These are phyloP conservation scores for Penicillium pulvis DNA, from an alignment of 495 filamentous ascomycete species.

Conservation along the genomic window DNA sequence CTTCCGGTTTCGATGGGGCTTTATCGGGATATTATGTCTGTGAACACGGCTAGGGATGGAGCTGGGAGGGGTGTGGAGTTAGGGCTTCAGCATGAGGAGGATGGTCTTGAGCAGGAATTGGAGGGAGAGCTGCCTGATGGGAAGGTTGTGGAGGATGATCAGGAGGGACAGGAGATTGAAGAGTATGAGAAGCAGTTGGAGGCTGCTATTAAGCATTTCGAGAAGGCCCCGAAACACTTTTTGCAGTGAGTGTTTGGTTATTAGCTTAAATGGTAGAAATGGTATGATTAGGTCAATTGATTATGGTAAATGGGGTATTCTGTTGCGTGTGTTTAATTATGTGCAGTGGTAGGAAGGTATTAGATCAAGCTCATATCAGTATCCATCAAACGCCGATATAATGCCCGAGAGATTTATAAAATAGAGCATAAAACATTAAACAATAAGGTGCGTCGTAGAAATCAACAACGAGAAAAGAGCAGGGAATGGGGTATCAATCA, in stretches of 20 bases:
- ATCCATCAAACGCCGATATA: conserved; percentile 3
- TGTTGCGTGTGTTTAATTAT: conserved; percentile 11
- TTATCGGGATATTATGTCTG: conserved; percentile 30
- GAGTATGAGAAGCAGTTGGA: conserved; percentile 31
- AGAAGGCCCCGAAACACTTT: conserved; percentile 25
- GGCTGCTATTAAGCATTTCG: conserved; percentile 26
- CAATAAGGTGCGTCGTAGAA: not conserved
- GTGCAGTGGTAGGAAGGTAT: conserved; percentile 12
- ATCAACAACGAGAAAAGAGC: conserved; percentile 5
- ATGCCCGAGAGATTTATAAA: conserved; percentile 6
- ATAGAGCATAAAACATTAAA: not conserved
- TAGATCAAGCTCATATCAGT: conserved; percentile 6
- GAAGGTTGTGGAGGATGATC: conserved; percentile 10
- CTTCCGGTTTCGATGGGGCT: conserved; percentile 23
- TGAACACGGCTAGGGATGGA: conserved; percentile 14
- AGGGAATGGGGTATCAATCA: conserved; percentile 22
- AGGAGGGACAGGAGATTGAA: conserved; percentile 19
- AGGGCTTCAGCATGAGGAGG: conserved; percentile 1
- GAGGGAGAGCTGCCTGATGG: conserved; percentile 7
- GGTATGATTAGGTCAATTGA: not conserved
- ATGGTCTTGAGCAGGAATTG: not conserved
- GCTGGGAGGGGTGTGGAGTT: conserved; percentile 15
- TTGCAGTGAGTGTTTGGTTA: not conserved
- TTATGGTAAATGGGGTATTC: not conserved
- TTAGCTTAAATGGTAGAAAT: not conserved